These are phyloP conservation scores for Podaxis sp. DNA, from an alignment of 768 basidiomycete genomes.

Conservation along the genomic window DNA sequence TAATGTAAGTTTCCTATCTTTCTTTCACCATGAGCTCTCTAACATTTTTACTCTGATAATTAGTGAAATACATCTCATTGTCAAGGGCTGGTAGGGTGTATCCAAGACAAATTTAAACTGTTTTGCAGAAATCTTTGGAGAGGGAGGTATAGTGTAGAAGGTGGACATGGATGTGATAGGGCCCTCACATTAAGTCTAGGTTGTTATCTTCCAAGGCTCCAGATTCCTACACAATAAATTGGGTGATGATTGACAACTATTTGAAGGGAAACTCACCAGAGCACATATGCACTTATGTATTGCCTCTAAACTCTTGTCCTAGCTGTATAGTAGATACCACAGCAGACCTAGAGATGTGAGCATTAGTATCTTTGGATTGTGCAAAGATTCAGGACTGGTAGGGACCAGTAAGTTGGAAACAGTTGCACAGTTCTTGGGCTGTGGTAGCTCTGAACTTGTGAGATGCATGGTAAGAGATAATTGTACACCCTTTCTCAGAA, in stretches of 20 bases:
- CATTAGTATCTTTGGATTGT: slow-evolving; percentile 44
- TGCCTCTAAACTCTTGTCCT: slow-evolving; percentile 50
- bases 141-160: slow-evolving; percentile 49
- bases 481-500: slow-evolving; percentile 30
- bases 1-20: no score
- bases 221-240: slow-evolving; percentile 34
- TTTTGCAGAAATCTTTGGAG: slow-evolving; percentile 46
- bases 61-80: slow-evolving; percentile 10
- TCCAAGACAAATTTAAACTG: slow-evolving; percentile 43
- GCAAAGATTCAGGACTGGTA: slow-evolving; percentile 35
- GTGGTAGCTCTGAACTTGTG: slow-evolving; percentile 27
- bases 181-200: slow-evolving; percentile 40
- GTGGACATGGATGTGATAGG: slow-evolving; percentile 53
- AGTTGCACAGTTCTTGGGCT: slow-evolving; percentile 33
- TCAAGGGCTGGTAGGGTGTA: slow-evolving; percentile 41
- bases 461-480: slow-evolving; percentile 40
- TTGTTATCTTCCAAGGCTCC: slow-evolving; percentile 27
- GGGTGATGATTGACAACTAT: not conserved
- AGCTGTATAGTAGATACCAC: slow-evolving; percentile 54
- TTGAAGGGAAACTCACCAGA: slow-evolving; percentile 31
- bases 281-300: slow-evolving; percentile 42
- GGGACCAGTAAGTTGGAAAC: slow-evolving; percentile 37
- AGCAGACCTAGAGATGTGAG: slow-evolving; percentile 45
- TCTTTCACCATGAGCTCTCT: slow-evolving; percentile 33
- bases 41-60: slow-evolving; percentile 6